Conservation (phyloP, 768 basidiomycete genomes). For the Suillus occidentalis region DNA sequence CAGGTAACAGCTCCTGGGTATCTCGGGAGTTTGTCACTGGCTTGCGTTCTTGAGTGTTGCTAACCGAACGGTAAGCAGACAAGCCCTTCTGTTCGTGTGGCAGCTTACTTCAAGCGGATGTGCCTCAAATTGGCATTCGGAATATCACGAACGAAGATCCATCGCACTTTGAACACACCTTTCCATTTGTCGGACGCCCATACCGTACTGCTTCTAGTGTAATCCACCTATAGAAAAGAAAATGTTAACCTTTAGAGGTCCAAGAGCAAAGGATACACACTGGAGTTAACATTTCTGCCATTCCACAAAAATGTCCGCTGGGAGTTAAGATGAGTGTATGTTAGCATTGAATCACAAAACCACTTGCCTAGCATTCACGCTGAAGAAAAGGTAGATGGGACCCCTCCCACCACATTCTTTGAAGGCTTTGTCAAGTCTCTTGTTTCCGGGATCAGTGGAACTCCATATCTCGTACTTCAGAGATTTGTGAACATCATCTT, state of each 20-base stretch:
- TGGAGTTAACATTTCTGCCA: conserved; percentile 97
- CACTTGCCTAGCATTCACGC: conserved; percentile 83
- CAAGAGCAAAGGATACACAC: conserved; percentile 41
- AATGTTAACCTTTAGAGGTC: conserved; percentile 3
- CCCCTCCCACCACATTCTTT: conserved; percentile 90
- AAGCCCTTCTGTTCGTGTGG: not conserved
- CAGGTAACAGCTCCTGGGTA: conserved; percentile 94
- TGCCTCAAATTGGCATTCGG: conserved; percentile 88
- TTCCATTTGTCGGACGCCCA: conserved; percentile 99
- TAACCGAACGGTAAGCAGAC: conserved; percentile 32
- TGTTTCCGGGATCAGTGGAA: conserved; percentile 95
- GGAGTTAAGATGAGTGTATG: conserved; percentile 9
- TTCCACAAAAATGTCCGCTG: conserved; percentile 96
- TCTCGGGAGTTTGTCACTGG: conserved; percentile 98
- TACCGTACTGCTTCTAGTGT: conserved; percentile 90
- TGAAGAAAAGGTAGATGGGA: conserved; percentile 98
- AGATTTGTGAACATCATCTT: conserved; percentile 98
- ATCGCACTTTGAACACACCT: conserved; percentile 96
- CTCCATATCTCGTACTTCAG: conserved; percentile 98
- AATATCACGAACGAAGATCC: conserved; percentile 97
- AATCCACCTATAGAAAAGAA: conserved; percentile 64
- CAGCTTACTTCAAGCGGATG: conserved; percentile 74
- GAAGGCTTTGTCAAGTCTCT: conserved; percentile 96
- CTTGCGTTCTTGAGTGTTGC: conserved; percentile 97
- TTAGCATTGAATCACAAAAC: not conserved